These are phyloP conservation scores for Cadophora sp. DNA, from an alignment of 2,329 filamentous ascomycete species.

Conservation along the genomic window DNA sequence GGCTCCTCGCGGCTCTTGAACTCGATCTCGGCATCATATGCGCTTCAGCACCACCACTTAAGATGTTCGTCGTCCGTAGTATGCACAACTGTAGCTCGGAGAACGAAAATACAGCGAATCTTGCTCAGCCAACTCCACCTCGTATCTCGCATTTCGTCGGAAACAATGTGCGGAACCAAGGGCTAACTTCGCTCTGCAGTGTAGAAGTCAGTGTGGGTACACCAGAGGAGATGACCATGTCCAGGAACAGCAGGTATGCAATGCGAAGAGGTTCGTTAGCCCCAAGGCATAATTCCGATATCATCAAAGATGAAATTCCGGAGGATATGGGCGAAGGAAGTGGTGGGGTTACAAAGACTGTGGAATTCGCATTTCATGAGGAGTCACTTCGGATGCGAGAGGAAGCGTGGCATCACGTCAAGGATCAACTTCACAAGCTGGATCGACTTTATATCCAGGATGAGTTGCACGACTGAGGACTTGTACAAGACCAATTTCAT, in stretches of 20 bases:
- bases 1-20: conserved; percentile 19
- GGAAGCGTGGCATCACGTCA: background rate
- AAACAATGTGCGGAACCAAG: background rate
- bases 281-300: background rate
- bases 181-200: background rate
- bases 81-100: background rate
- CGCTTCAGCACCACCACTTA: conserved; percentile 22
- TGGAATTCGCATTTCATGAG: conserved; percentile 9
- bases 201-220: background rate
- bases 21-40: conserved; percentile 25
- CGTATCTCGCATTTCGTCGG: background rate
- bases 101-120: background rate
- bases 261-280: background rate
- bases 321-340: background rate
- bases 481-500: no score
- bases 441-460: background rate
- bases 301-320: background rate
- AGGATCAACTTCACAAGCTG: background rate
- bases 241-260: background rate
- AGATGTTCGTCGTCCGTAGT: conserved; percentile 16
- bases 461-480: background rate
- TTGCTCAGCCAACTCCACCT: conserved; percentile 3
- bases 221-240: background rate
- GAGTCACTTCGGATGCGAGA: background rate
- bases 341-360: conserved; percentile 12